Evolutionary conservation across 2,329 filamentous ascomycete species (phyloP).

Genomic region (Exophiala phaeomuriformis): DNA sequence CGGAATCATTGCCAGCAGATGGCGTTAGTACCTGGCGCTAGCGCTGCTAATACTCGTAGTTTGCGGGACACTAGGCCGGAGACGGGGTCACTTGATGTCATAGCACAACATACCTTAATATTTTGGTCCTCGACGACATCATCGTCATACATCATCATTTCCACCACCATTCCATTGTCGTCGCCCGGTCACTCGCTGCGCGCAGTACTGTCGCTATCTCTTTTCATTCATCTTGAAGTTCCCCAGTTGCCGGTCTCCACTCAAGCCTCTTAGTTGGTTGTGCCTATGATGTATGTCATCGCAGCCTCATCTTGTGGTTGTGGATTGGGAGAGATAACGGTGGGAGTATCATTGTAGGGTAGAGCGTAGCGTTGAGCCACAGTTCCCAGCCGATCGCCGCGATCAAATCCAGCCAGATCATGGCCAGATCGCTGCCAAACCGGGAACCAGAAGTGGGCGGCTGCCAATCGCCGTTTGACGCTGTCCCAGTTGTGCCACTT

Average conservation of each 20-base stretch:
- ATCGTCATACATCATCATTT: neutral
- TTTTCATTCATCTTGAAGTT: neutral
- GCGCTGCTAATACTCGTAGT: too few relatives aligned
- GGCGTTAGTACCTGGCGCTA: too few relatives aligned
- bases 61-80: too few relatives aligned
- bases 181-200: neutral
- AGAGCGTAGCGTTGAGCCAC: too few relatives aligned
- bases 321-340: too few relatives aligned
- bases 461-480: conserved; percentile 1
- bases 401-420: neutral
- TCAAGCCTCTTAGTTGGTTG: neutral
- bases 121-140: neutral
- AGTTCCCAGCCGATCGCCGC: neutral
- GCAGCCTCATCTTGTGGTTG: neutral
- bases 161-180: neutral
- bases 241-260: neutral
- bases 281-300: neutral
- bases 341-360: too few relatives aligned
- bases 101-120: neutral
- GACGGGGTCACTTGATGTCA: neutral
- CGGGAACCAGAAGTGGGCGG: conserved; percentile 6
- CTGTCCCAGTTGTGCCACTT: conserved; percentile 2
- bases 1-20: too few relatives aligned
- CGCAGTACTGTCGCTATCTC: neutral
- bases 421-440: conserved; percentile 5